Evolutionary conservation across 306 rosid species (phyloP).

Genomic region (Cucurbita argyrosperma): DNA sequence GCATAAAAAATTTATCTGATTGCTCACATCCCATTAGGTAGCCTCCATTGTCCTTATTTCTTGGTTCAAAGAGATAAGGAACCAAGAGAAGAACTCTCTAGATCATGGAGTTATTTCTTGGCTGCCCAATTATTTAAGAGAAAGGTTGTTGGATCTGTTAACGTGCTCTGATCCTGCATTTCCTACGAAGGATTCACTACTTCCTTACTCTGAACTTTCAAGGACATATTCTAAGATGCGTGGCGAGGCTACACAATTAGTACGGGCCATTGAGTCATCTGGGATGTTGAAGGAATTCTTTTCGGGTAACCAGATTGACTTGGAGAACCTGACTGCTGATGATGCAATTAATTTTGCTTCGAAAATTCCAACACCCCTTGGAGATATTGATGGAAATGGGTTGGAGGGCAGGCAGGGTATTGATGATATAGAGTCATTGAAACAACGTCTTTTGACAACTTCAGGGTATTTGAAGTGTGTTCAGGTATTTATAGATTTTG

Average conservation of each 20-base stretch:
- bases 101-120: conserved; percentile 22
- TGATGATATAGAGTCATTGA: conserved; percentile 72
- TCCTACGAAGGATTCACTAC: conserved; percentile 72
- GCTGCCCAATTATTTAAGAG: conserved; percentile 30
- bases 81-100: conserved; percentile 11
- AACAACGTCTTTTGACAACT: conserved; percentile 77
- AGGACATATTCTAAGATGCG: conserved; percentile 94
- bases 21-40: conserved; percentile 34
- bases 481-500: conserved; percentile 43
- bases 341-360: conserved; percentile 82
- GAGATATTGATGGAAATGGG: conserved; percentile 32
- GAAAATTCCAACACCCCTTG: conserved; percentile 37
- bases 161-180: conserved; percentile 70
- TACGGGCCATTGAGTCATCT: conserved; percentile 40
- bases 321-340: conserved; percentile 65
- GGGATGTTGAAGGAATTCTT: conserved; percentile 38
- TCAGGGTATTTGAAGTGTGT: conserved; percentile 94
- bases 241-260: conserved; percentile 61
- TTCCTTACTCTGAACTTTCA: conserved; percentile 82
- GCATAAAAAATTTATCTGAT: background rate
- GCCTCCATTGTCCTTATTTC: conserved; percentile 83
- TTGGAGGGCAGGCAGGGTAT: conserved; percentile 30
- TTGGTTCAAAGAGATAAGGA: conserved; percentile 71
- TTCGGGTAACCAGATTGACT: conserved; percentile 27
- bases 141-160: conserved; percentile 73